These are phyloP conservation scores for Rugonectria rugulosa DNA, from an alignment of 2,329 filamentous ascomycete genomes.

Conservation along the genomic window DNA sequence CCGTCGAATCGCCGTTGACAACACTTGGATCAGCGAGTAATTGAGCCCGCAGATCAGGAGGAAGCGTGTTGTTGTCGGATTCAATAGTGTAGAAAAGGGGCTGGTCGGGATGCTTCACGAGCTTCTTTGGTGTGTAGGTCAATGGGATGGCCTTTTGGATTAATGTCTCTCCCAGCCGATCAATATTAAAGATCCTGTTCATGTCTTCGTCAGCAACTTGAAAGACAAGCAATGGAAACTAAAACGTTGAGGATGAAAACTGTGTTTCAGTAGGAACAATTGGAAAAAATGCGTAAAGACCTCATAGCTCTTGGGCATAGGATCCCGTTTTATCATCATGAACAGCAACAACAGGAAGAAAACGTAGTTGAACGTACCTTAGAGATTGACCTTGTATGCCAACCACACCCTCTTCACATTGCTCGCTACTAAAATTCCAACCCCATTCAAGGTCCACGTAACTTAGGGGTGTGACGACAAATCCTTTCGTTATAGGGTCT, in stretches of 20 bases:
- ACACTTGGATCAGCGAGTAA: conserved; percentile 75
- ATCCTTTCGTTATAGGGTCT: conserved; percentile 84
- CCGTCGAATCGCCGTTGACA: conserved; percentile 74
- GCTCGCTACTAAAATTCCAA: conserved; percentile 96
- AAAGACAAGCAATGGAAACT: background rate
- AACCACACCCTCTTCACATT: conserved; percentile 92
- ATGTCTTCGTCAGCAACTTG: conserved; percentile 43
- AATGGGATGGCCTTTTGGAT: conserved; percentile 87
- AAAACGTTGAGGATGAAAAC: conserved; percentile 23
- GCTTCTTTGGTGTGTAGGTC: conserved; percentile 87
- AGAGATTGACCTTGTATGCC: conserved; percentile 90
- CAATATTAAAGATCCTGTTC: conserved; percentile 84
- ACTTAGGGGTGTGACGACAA: conserved; percentile 90
- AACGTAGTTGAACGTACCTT: conserved; percentile 64
- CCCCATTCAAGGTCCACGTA: conserved; percentile 91
- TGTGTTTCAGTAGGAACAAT: conserved; percentile 94
- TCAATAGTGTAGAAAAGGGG: conserved; percentile 94
- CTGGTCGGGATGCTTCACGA: conserved; percentile 86
- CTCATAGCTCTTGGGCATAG: conserved; percentile 65
- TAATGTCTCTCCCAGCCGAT: conserved; percentile 84
- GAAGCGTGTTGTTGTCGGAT: conserved; percentile 89
- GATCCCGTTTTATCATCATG: conserved; percentile 72
- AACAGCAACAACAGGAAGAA: conserved; percentile 46
- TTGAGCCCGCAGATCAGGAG: conserved; percentile 77
- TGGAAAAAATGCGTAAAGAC: conserved; percentile 67